Evolutionary conservation across 2,329 filamentous ascomycete species (phyloP), one percentile per base, ranked within the genome.

Genomic region (Monosporascus sp.): DNA sequence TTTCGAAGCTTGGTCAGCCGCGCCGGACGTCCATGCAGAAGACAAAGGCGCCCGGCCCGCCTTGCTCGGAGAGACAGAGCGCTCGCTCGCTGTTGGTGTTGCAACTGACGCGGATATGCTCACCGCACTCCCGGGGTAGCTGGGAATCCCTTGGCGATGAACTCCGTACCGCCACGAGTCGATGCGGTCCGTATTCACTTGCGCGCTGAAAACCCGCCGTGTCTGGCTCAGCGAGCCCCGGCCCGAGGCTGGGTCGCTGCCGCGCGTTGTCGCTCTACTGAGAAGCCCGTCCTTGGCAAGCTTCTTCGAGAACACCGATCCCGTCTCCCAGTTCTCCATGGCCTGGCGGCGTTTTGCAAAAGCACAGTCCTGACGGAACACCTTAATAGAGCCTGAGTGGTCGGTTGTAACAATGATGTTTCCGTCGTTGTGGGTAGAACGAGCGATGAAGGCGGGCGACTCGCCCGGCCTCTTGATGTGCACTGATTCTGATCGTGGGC

Each of bases 351-450:
- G 85, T 71, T 96, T 96, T 48, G 79, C 72, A 62, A 82, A 90
- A 0, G 93, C 94, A 66, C 93, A 97, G 67, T 99, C 94, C 70
- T 97, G 93, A 20, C 94, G 84, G 67, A 97, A 97, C 1, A 97
- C 88, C 68, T 97, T 97, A 73, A 99, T 94, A 26, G 85, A 83
- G 37, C 94, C 94, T 0, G 84, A 85, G 63, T 91, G 90, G 68
- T 97, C 93, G 2, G 92, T 90, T 0, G 93, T 96, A 49, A 97
- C 83, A 52, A 99, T 86, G 57, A 99, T 97, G 63, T 96, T 90
- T 26, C 94, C 94, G 56, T 86, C 85, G 16, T 77, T 74, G 67
- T 99, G 94, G 17, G 80, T 81, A 7, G 86, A 87, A 17, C 91
- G 85, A 11, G 90, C 81, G 37, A 92, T 71, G 64, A 95, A 96